Evolutionary conservation across 2,329 filamentous ascomycete species (phyloP).

Genomic region (Keithomyces neogunnii): DNA sequence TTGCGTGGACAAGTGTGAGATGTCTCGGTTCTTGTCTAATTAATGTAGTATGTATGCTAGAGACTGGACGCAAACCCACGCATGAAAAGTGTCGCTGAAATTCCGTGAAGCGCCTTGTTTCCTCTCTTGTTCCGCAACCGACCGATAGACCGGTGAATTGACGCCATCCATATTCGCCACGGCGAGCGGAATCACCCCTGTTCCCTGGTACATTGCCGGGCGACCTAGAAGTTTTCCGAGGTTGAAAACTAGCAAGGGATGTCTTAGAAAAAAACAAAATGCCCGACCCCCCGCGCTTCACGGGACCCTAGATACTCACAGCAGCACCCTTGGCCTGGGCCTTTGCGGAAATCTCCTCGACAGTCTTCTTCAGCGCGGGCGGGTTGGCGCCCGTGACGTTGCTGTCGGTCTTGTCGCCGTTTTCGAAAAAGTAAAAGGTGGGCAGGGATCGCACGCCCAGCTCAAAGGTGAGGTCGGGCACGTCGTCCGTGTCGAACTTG

Average conservation of each 20-base stretch:
- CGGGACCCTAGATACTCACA: conserved; percentile 5
- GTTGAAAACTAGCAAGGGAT: conserved; percentile 12
- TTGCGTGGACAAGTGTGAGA: neutral
- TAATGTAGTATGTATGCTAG: neutral
- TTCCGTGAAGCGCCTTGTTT: too few relatives aligned
- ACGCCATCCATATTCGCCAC: neutral
- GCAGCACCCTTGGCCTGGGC: conserved; percentile 13
- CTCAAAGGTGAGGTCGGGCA: conserved; percentile 38
- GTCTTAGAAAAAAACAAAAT: neutral
- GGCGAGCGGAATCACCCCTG: too few relatives aligned
- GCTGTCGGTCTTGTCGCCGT: conserved; percentile 35
- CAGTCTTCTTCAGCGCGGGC: conserved; percentile 20
- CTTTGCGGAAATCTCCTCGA: conserved; percentile 17
- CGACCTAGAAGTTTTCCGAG: conserved; percentile 13
- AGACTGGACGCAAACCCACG: neutral
- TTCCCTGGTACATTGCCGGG: too few relatives aligned
- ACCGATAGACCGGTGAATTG: too few relatives aligned
- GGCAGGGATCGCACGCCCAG: conserved; percentile 49
- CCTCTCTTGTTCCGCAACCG: too few relatives aligned
- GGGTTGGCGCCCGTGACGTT: conserved; percentile 33
- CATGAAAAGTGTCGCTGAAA: too few relatives aligned
- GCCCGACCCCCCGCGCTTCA: neutral
- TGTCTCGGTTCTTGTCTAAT: neutral
- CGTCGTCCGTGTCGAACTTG: conserved; percentile 51
- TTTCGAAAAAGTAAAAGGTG: conserved; percentile 52